These are phyloP conservation scores for Pouteria campechiana DNA, from an alignment of 179 eudicot species.

Conservation along the genomic window DNA sequence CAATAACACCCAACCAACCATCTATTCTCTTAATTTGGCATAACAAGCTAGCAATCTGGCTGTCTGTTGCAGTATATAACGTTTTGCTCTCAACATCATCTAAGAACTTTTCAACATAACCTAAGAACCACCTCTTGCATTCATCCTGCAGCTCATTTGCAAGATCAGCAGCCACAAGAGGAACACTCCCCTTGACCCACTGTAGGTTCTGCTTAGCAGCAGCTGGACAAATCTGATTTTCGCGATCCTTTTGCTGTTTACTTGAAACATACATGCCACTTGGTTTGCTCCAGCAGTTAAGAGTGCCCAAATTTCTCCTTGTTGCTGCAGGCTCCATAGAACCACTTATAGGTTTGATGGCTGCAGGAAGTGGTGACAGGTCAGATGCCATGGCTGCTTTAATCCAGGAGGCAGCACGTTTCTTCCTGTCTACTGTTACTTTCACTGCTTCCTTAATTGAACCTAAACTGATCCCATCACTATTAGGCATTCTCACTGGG, in stretches of 20 bases:
- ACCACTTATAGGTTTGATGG: not conserved
- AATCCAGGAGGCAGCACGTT: conserved; percentile 37
- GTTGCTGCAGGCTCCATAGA: not conserved
- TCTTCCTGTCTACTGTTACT: conserved; percentile 36
- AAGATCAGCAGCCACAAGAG: conserved; percentile 10
- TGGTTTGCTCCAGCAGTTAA: conserved; percentile 9
- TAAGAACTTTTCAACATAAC: conserved; percentile 25
- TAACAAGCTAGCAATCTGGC: conserved; percentile 23
- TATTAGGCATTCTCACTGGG: conserved; percentile 20
- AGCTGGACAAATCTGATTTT: conserved; percentile 7
- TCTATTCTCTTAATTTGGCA: conserved; percentile 35
- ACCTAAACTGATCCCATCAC: conserved; percentile 4
- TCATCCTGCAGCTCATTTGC: conserved; percentile 22
- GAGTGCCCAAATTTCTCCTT: conserved; percentile 9
- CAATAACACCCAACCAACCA: conserved; percentile 26
- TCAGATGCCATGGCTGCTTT: conserved; percentile 31
- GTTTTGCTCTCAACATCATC: conserved; percentile 23
- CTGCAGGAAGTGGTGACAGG: conserved; percentile 21
- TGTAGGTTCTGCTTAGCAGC: conserved; percentile 15
- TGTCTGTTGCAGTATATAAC: conserved; percentile 6
- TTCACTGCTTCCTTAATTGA: conserved; percentile 27
- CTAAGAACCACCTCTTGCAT: conserved; percentile 28
- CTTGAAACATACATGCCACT: conserved; percentile 7
- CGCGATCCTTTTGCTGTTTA: conserved; percentile 7
- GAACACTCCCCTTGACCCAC: conserved; percentile 22